Evolutionary conservation across 192 early-diverging fungal species (phyloP).

Genomic region (Thamnidium elegans): DNA sequence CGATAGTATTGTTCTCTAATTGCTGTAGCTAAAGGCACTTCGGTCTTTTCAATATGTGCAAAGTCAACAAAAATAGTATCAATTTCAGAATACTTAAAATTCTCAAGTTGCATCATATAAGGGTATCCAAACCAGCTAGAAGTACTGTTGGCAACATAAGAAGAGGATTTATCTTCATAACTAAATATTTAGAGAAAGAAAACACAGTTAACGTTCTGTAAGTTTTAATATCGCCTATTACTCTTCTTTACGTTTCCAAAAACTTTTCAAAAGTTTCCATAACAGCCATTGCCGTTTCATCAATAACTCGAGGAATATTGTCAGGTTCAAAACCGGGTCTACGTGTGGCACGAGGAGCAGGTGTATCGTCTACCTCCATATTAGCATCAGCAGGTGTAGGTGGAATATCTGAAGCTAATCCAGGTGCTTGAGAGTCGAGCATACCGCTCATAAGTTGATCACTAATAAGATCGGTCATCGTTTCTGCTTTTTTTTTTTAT

Average conservation of each 20-base stretch:
- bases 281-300: constrained; percentile 67
- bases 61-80: constrained; percentile 78
- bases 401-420: constrained; percentile 6
- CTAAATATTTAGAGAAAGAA: constrained; percentile 8
- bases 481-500: neutral
- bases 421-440: constrained; percentile 25
- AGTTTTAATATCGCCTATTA: neutral
- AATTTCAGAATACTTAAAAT: constrained; percentile 53
- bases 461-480: constrained; percentile 24
- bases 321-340: constrained; percentile 28
- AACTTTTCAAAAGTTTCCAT: constrained; percentile 69
- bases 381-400: constrained; percentile 20
- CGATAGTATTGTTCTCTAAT: constrained; percentile 72
- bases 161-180: constrained; percentile 20
- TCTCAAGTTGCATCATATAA: constrained; percentile 68
- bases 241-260: constrained; percentile 51
- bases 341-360: constrained; percentile 11
- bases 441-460: constrained; percentile 13
- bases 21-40: constrained; percentile 61
- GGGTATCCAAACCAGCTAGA: constrained; percentile 33
- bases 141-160: constrained; percentile 19
- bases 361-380: constrained; percentile 23
- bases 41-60: constrained; percentile 48
- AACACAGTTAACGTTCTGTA: neutral
- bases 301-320: constrained; percentile 55